These are phyloP conservation scores for Thalassiosira pacifica DNA, from an alignment of 352 stramenopile species.

Conservation along the genomic window DNA sequence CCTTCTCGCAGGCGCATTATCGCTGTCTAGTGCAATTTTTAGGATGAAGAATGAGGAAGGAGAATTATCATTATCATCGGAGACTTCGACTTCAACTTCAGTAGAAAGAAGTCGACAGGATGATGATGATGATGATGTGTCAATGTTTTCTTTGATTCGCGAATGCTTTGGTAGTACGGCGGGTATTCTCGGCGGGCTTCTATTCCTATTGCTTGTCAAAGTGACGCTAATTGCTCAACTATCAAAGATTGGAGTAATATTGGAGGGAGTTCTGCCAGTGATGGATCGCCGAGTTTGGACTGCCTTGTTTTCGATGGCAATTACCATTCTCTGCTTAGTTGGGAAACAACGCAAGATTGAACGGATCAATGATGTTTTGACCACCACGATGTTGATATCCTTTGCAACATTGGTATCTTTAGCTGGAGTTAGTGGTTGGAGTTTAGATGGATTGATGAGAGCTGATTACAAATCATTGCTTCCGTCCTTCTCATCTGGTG, in stretches of 20 bases:
- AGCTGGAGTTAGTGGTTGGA: conserved; percentile 39
- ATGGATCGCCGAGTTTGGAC: conserved; percentile 17
- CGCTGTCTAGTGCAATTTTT: conserved; percentile 52
- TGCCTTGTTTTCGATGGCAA: conserved; percentile 19
- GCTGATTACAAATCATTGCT: conserved; percentile 41
- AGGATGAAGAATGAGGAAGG: conserved; percentile 10
- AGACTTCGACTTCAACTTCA: no score
- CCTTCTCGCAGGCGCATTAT: conserved; percentile 42
- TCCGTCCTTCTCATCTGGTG: conserved; percentile 14
- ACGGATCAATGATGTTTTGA: conserved; percentile 40
- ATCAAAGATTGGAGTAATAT: conserved; percentile 45
- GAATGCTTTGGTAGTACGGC: conserved; percentile 33
- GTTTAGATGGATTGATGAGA: conserved; percentile 24
- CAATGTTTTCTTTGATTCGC: conserved; percentile 43
- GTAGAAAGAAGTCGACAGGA: neutral
- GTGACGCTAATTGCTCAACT: conserved; percentile 63
- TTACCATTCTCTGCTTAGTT: conserved; percentile 19
- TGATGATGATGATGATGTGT: neutral
- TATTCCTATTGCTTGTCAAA: conserved; percentile 59
- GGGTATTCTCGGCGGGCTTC: conserved; percentile 13
- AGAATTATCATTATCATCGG: no score
- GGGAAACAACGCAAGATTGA: conserved; percentile 28
- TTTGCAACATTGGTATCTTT: conserved; percentile 32
- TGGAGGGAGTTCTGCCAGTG: conserved; percentile 16
- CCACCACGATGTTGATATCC: conserved; percentile 35